A percentile compares a stretch with the other conserved stretches of the same genome.
Conservation (phyloP, 2,329 filamentous ascomycete species). For the Pyrenochaeta sp. region DNA sequence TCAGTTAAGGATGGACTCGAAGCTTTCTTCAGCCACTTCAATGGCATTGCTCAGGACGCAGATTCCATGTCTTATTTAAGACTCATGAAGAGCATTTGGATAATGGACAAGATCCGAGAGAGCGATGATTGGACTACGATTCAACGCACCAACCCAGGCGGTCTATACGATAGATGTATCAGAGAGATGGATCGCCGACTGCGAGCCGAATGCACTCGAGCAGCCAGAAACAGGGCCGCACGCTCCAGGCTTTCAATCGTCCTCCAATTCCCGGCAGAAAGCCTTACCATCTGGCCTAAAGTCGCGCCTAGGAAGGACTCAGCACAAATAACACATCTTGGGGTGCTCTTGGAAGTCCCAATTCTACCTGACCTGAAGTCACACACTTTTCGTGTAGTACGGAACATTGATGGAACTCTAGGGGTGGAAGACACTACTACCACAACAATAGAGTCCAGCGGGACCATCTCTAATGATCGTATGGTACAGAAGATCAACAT, state of each 20-base stretch:
- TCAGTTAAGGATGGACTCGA: constrained; percentile 10
- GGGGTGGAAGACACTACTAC: constrained; percentile 12
- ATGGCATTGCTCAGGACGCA: background rate
- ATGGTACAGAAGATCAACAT: constrained; percentile 10
- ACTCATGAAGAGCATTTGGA: constrained; percentile 19
- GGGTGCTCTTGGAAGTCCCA: constrained; percentile 6
- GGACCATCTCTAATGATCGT: constrained; percentile 1
- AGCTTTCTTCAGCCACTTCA: constrained; percentile 15
- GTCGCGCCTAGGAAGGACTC: background rate
- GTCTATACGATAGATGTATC: constrained; percentile 13
- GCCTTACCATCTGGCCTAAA: constrained; percentile 14
- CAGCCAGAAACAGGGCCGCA: background rate
- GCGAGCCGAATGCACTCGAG: constrained; percentile 11
- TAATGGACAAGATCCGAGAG: constrained; percentile 13
- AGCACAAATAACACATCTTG: background rate
- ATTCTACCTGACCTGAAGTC: constrained; percentile 9
- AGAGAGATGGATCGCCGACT: constrained; percentile 11
- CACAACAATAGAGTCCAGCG: constrained; percentile 1
- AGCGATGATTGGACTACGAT: constrained; percentile 10
- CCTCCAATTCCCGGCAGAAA: constrained; percentile 11
- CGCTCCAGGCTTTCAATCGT: constrained; percentile 6
- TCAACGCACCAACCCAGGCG: constrained; percentile 10
- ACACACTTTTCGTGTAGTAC: constrained; percentile 11
- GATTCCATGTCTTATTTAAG: constrained; percentile 13
- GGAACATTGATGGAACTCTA: constrained; percentile 13